Percentiles rank a stretch among this genome's conserved stretches.
Evolutionary conservation across 768 basidiomycete species (phyloP).

Genomic region (Roridomyces roridus): DNA sequence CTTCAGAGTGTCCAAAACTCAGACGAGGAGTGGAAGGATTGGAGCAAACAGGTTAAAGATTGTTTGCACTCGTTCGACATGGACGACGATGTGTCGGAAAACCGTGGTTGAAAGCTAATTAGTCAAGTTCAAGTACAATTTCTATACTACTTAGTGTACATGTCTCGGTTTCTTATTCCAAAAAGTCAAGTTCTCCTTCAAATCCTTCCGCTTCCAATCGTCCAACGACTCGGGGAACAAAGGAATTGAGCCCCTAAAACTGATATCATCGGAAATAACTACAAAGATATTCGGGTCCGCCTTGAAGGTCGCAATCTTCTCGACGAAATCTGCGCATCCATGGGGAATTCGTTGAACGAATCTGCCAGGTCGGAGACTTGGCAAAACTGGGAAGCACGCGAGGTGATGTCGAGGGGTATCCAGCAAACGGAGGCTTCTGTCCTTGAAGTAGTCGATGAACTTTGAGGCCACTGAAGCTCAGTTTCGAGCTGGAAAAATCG

Average conservation of each 20-base stretch:
- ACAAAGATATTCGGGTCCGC: conserved; percentile 12
- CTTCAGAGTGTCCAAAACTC: neutral
- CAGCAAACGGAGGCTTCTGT: conserved; percentile 17
- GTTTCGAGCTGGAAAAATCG: neutral
- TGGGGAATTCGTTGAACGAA: neutral
- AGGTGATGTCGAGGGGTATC: too few species aligned
- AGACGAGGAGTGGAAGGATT: conserved; percentile 1
- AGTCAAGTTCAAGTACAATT: too few species aligned
- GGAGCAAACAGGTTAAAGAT: neutral
- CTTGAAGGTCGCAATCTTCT: conserved; percentile 2
- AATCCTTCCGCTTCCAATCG: conserved; percentile 7
- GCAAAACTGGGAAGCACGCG: too few species aligned
- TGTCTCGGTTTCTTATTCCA: too few species aligned
- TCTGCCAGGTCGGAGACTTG: neutral
- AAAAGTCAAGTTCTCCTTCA: too few species aligned
- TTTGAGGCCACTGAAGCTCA: conserved; percentile 10
- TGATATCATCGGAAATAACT: conserved; percentile 9
- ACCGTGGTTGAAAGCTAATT: too few species aligned
- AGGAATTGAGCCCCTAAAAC: neutral
- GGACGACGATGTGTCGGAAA: too few species aligned
- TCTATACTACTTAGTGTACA: too few species aligned
- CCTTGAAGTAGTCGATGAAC: conserved; percentile 9
- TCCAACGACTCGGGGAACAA: conserved; percentile 6
- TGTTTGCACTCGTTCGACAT: neutral
- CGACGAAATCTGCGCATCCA: conserved; percentile 1